Evolutionary conservation across 192 early-diverging fungal genomes (phyloP).

Genomic region (Podochytrium sp.): DNA sequence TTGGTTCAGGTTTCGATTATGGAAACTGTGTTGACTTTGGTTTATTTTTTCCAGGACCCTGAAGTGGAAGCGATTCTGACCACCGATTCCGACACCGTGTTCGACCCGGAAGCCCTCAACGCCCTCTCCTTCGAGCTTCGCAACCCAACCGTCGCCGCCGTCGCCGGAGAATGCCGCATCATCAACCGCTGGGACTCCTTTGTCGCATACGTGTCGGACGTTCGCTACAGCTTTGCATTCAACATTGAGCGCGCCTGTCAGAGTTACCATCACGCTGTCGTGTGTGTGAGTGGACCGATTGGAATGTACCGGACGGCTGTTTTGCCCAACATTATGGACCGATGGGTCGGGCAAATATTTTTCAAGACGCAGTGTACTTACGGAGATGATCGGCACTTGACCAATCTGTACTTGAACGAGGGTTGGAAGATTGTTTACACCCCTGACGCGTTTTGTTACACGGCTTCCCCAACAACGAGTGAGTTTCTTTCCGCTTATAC

Average conservation of each 20-base stretch:
- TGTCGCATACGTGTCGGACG: conserved; percentile 61
- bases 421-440: conserved; percentile 59
- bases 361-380: conserved; percentile 64
- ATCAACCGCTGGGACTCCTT: conserved; percentile 53
- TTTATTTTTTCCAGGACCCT: background rate
- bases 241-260: conserved; percentile 68
- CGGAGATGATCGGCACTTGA: conserved; percentile 67
- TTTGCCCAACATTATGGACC: conserved; percentile 54
- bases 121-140: conserved; percentile 57
- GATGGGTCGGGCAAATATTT: conserved; percentile 59
- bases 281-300: conserved; percentile 66
- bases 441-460: conserved; percentile 62
- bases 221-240: conserved; percentile 69
- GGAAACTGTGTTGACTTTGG: too few species aligned
- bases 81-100: conserved; percentile 65
- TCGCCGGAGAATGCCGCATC: conserved; percentile 56
- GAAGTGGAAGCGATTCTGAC: conserved; percentile 57
- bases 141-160: conserved; percentile 55
- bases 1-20: background rate
- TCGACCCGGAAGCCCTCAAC: conserved; percentile 49
- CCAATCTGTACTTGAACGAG: conserved; percentile 52
- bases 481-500: too few species aligned
- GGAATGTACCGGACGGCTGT: conserved; percentile 59
- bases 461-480: conserved; percentile 58
- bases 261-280: conserved; percentile 59